phyloP scores from a whole-genome alignment of 352 stramenopile genomes.

The Globisporangium paddicum region DNA sequence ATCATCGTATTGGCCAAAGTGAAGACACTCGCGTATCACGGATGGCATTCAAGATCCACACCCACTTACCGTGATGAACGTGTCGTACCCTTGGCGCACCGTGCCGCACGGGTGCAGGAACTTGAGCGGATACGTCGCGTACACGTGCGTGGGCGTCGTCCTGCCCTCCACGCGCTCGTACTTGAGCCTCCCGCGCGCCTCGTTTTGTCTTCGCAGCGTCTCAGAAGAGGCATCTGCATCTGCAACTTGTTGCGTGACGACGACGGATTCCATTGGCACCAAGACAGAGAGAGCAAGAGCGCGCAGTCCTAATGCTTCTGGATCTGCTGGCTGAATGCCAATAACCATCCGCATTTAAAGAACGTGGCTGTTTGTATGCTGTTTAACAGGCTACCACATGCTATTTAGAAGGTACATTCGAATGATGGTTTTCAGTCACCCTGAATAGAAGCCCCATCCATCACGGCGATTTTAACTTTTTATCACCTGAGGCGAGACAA shows the following conservation, averaged over 20 bases:
- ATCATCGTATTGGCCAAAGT: background rate
- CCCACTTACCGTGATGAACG: slow-evolving; percentile 60
- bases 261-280: background rate
- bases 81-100: slow-evolving; percentile 59
- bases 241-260: background rate
- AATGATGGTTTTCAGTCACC: background rate
- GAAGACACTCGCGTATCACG: background rate
- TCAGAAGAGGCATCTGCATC: background rate
- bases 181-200: slow-evolving; percentile 43
- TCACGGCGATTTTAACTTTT: background rate
- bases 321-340: background rate
- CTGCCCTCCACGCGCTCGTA: slow-evolving; percentile 64
- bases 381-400: no score
- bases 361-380: no score
- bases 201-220: slow-evolving; percentile 1
- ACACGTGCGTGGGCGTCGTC: slow-evolving; percentile 68
- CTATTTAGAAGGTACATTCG: no score
- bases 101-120: slow-evolving; percentile 73
- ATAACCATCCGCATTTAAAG: background rate
- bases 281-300: background rate
- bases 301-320: background rate
- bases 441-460: background rate
- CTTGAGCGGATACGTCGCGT: slow-evolving; percentile 84
- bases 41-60: background rate
- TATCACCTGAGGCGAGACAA: background rate